These are phyloP conservation scores for Boletellus deceptivus DNA, from an alignment of 1,284 basidiomycete genomes.

Conservation along the genomic window DNA sequence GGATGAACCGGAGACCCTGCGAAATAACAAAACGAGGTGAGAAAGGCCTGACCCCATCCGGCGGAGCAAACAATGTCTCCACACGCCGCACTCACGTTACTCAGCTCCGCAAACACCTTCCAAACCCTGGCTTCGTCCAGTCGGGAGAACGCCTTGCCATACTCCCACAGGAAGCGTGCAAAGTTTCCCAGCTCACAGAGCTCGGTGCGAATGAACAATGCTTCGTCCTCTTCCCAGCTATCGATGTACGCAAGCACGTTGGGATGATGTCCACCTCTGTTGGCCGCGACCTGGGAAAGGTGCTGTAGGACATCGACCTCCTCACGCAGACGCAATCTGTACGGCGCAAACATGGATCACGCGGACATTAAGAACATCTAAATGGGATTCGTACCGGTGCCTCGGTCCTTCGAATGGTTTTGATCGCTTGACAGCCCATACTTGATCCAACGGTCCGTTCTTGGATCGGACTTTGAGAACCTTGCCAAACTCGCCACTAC, in stretches of 20 bases:
- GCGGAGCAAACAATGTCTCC: conserved; percentile 4
- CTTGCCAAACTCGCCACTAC: conserved; percentile 92
- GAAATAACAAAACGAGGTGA: conserved; percentile 14
- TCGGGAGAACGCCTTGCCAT: conserved; percentile 79
- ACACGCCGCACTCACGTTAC: conserved; percentile 60
- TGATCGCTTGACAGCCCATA: conserved; percentile 93
- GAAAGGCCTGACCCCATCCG: conserved; percentile 21
- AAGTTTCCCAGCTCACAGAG: conserved; percentile 93
- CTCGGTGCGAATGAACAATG: conserved; percentile 92
- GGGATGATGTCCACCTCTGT: conserved; percentile 47
- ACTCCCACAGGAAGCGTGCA: conserved; percentile 90
- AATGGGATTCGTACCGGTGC: conserved; percentile 64
- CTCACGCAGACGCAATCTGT: conserved; percentile 84
- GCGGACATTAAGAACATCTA: conserved; percentile 10
- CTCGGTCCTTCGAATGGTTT: conserved; percentile 90
- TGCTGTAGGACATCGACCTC: conserved; percentile 93
- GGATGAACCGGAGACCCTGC: conserved; percentile 88
- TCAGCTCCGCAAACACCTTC: conserved; percentile 94
- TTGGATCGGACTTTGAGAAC: conserved; percentile 88
- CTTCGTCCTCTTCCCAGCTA: conserved; percentile 95
- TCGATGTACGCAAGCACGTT: conserved; percentile 92
- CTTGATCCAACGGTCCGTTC: conserved; percentile 44
- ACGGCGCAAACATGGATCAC: conserved; percentile 10
- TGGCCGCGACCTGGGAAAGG: conserved; percentile 51
- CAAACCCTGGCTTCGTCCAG: conserved; percentile 94